Evolutionary conservation across 164 flowering plant species (phyloP).

Genomic region (Umbellularia californica): DNA sequence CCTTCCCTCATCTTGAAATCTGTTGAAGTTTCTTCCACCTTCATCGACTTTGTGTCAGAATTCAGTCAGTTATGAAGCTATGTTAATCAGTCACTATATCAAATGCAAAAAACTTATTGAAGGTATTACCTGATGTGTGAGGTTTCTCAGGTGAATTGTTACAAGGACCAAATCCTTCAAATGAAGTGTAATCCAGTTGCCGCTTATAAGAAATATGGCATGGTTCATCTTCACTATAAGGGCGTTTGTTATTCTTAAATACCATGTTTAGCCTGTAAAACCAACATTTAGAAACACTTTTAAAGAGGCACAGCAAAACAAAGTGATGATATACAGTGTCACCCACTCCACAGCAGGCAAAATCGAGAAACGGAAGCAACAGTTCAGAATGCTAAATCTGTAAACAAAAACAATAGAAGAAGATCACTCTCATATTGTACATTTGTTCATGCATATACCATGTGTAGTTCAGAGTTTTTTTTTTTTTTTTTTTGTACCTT

Average conservation of each 20-base stretch:
- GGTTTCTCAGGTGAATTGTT: constrained; percentile 12
- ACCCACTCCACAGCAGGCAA: neutral
- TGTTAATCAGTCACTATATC: neutral
- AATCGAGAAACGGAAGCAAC: neutral
- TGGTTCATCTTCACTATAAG: constrained; percentile 31
- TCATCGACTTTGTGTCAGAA: constrained; percentile 17
- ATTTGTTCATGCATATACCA: neutral
- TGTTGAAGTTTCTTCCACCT: constrained; percentile 18
- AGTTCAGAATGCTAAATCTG: neutral
- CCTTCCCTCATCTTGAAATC: constrained; percentile 11
- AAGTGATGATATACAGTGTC: neutral
- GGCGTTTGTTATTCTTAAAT: constrained; percentile 31
- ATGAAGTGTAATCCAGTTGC: constrained; percentile 23
- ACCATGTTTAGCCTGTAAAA: constrained; percentile 40
- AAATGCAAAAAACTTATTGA: neutral
- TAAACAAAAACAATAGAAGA: neutral
- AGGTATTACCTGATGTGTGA: constrained; percentile 26
- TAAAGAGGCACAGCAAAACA: neutral
- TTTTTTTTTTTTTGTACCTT: too few relatives aligned
- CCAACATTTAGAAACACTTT: neutral
- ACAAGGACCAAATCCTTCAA: constrained; percentile 12
- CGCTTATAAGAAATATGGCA: constrained; percentile 34
- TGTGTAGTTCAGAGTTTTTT: neutral
- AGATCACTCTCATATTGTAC: neutral
- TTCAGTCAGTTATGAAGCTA: constrained; percentile 1